Evolutionary conservation across 352 stramenopile species (phyloP).

Genomic region (Pythium phragmiticola): DNA sequence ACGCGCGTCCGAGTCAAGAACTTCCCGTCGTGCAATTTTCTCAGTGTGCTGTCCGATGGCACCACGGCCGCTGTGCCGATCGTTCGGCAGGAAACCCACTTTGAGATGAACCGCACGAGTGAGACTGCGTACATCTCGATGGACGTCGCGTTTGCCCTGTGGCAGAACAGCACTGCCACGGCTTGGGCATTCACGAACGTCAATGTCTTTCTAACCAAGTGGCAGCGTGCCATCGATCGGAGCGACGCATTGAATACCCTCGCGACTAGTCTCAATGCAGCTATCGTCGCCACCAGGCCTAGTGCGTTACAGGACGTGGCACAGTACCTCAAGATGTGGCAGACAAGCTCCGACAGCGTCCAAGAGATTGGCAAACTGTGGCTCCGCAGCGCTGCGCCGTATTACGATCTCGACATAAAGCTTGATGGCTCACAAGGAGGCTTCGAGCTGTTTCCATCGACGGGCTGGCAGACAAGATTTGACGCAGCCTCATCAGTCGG

Average conservation of each 20-base stretch:
- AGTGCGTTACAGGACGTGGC: slow-evolving; percentile 13
- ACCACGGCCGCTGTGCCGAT: slow-evolving; percentile 23
- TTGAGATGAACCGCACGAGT: slow-evolving; percentile 52
- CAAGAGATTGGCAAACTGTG: slow-evolving; percentile 36
- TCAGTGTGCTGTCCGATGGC: slow-evolving; percentile 32
- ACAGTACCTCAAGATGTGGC: slow-evolving; percentile 47
- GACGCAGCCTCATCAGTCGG: not conserved
- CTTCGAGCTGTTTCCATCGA: slow-evolving; percentile 51
- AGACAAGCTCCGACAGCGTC: slow-evolving; percentile 39
- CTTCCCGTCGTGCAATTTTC: slow-evolving; percentile 54
- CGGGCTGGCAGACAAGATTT: slow-evolving; percentile 28
- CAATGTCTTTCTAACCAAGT: slow-evolving; percentile 39
- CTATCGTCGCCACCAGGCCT: not conserved
- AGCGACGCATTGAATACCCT: slow-evolving; percentile 17
- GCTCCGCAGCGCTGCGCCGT: slow-evolving; percentile 30
- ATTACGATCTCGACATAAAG: slow-evolving; percentile 45
- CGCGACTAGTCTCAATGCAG: slow-evolving; percentile 17
- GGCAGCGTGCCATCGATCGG: slow-evolving; percentile 45
- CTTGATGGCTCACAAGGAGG: slow-evolving; percentile 39
- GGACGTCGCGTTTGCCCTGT: slow-evolving; percentile 35
- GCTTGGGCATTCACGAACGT: slow-evolving; percentile 37
- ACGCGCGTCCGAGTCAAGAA: slow-evolving; percentile 34
- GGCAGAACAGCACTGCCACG: slow-evolving; percentile 28
- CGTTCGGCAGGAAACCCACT: slow-evolving; percentile 35
- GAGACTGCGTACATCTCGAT: slow-evolving; percentile 32